Evolutionary conservation across 352 stramenopile species (phyloP).

Genomic region (Thalassiosira ordinaria): DNA sequence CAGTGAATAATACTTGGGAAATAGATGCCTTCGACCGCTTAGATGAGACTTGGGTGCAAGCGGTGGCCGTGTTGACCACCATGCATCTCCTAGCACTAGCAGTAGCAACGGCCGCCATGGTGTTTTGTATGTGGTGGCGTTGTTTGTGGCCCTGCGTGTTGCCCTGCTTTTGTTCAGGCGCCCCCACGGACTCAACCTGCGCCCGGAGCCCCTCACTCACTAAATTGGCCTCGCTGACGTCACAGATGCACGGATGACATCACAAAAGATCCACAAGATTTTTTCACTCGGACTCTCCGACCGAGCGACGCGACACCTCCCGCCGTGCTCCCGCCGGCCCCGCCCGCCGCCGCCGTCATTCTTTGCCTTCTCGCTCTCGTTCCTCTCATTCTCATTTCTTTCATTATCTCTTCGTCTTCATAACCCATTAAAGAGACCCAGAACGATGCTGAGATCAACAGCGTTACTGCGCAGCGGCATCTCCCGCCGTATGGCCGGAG

Average conservation of each 20-base stretch:
- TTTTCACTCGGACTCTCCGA: no score
- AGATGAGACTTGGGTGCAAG: not conserved
- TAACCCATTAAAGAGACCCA: no score
- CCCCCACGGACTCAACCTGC: no score
- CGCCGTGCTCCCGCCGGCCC: no score
- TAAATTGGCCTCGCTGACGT: no score
- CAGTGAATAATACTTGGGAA: not conserved
- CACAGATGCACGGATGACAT: not conserved
- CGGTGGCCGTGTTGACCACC: not conserved
- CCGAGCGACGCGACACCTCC: no score
- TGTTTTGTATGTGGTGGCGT: not conserved
- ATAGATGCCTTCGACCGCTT: not conserved
- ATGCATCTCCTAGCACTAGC: not conserved
- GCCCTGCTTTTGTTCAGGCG: no score
- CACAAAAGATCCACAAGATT: not conserved
- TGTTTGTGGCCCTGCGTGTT: no score
- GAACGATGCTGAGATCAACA: slow-evolving; percentile 6
- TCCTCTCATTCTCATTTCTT: not conserved
- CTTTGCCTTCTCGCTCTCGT: no score
- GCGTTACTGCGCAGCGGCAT: not conserved
- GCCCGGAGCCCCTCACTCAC: no score
- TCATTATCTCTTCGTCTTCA: no score
- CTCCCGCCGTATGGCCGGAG: not conserved
- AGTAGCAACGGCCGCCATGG: not conserved
- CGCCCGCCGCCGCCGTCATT: no score